Base-by-base conservation (phyloP, 2,329 filamentous ascomycete species). In the Paecilomyces variotii region DNA sequence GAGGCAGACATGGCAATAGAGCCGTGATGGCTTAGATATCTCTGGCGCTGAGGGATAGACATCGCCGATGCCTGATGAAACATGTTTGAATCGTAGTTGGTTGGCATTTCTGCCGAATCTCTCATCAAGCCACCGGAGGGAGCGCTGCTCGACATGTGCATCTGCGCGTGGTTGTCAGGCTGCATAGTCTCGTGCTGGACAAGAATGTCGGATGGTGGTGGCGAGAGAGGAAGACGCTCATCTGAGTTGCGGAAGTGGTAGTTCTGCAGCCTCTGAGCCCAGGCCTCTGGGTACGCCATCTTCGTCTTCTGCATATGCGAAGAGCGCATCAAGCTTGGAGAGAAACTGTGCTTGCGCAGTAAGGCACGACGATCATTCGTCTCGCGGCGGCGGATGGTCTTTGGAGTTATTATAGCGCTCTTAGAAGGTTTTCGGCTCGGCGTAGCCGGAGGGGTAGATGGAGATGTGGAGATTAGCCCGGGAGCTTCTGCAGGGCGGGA, bases 251-350 rank as follows among this genome's bases (percentile, higher is more conserved):
- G 77, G 51, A 83, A 70, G 60, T 75, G 70, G 60, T 75, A 82
- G 60, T 79, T 79, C 59, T 83, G 78, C 52, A 84, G 74, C 59
- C 81, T 79, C 63, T 81, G 78, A 45, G 77, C 74, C 82, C 83
- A 85, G 53, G 72, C 65, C 55, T 78, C 69, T 68, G 75, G 66
- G 75, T 74, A 74, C 53, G 70, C 70, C 72, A 74, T 76, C 63
- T 67, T 76, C 60, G 64, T 66, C 60, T 78, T 69, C 71, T 76
- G 71, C 74, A 78, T 60, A 58, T 79, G 76, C 25, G 79, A 78
- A 49, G 82, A 77, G 64, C 77, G 81, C 77, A 82, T 82, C 77
- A 84, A 80, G 65, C 79, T 83, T 51, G 79, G 75, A 26, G 74
- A 78, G 59, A 71, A 72, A 63, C 67, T 79, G 67, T 74, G 75